Percentiles rank a stretch among this genome's conserved stretches.
These are phyloP conservation scores for Blastobotrys capitulatus DNA, from an alignment of 1,139 yeast genomes.

Conservation along the genomic window DNA sequence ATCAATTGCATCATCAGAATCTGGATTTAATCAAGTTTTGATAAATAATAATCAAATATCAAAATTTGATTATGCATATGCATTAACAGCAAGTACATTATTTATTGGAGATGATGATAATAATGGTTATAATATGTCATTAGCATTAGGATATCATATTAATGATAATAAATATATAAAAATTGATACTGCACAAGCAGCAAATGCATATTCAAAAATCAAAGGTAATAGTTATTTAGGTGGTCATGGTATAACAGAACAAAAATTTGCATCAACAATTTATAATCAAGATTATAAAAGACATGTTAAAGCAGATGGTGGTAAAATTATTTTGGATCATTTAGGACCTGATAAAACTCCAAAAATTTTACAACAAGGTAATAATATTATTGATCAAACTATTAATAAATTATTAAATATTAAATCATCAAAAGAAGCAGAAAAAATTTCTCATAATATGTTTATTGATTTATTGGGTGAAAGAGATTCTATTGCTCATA, in stretches of 20 bases:
- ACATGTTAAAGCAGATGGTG: slow-evolving; percentile 17
- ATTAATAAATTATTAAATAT: background rate
- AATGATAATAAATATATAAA: background rate
- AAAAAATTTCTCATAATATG: background rate
- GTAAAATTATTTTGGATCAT: slow-evolving; percentile 12
- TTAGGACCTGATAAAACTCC: background rate
- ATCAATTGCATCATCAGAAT: slow-evolving; percentile 13
- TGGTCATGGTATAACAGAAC: slow-evolving; percentile 11
- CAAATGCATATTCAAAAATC: slow-evolving; percentile 13
- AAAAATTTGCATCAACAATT: slow-evolving; percentile 2
- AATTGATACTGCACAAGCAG: slow-evolving; percentile 15
- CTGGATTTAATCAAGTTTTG: slow-evolving; percentile 10
- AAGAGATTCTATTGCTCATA: slow-evolving; percentile 3
- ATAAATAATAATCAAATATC: slow-evolving; percentile 10
- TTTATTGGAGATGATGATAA: slow-evolving; percentile 2
- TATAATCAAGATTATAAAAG: slow-evolving; percentile 9
- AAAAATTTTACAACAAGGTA: background rate
- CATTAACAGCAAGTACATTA: slow-evolving; percentile 8
- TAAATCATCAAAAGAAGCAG: background rate
- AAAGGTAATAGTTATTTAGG: slow-evolving; percentile 12
- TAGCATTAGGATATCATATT: slow-evolving; percentile 7
- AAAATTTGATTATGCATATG: slow-evolving; percentile 6
- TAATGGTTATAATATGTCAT: slow-evolving; percentile 46
- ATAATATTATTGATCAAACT: background rate
- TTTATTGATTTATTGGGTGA: slow-evolving; percentile 1